Evolutionary conservation across 352 stramenopile genomes (phyloP), one percentile per base, ranked within the genome.

Genomic region (Phytophthora hibernalis): DNA sequence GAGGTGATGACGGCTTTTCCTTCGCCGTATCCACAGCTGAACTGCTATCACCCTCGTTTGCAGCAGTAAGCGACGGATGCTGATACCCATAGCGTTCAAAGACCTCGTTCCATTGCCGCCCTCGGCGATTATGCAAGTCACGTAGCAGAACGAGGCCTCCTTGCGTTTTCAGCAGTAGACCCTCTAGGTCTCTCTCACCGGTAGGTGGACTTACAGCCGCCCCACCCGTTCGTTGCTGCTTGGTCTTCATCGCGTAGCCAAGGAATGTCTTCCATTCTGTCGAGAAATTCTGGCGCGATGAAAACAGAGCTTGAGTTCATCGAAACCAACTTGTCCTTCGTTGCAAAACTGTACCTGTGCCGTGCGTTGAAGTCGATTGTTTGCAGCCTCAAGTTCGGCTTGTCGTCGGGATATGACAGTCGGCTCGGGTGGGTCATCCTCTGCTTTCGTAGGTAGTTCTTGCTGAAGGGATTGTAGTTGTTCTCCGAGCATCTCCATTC

Each of bases 211-310:
- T 51, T 15, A 16, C 22, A 22, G 30, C 47, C 38, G 16, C n/a
- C 1, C 37, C 33, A 21, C n/a, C 42, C 30, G 33, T 12, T 31
- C 24, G 38, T 33, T 64, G 50, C 50, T 48, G 59, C 52, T 85
- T 87, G 58, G 76, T 65, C 44, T 79, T 64, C 74, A 88, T 82
- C 10, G 77, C 79, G 53, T 79, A 84, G 35, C 65, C 62, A 16
- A 88, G 62, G 52, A 88, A 87, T 9, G 77, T 61, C 43, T 85
- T 86, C 81, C 81, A 90, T 59, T 90, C 81, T 20, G 72, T 18
- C 31, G 81, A 82, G 45, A 90, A 90, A 66, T 85, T 77, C 72
- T 87, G 35, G 0, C 16, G 48, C 13, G 48, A 47, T 26, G 8
- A 24, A 40, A 21, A 9, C 31, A 26, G 49, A 38, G 15, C 33